A percentile compares a stretch with the other conserved stretches of the same genome.
Conservation (phyloP, 2,329 filamentous ascomycete species). For the Colletotrichum magnum region DNA sequence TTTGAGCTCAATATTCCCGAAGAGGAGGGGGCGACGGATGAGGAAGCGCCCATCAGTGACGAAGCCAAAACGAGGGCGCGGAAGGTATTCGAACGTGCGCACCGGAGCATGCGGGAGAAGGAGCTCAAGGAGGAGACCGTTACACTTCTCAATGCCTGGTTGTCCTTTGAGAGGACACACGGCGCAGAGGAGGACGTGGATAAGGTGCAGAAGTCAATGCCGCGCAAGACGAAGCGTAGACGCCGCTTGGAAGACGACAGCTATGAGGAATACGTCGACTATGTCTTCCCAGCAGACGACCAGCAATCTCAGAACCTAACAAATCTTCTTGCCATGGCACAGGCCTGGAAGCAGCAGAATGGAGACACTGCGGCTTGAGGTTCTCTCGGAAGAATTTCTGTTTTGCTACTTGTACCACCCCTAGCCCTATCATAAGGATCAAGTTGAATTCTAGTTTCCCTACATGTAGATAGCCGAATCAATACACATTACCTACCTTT, state of each 20-base stretch:
- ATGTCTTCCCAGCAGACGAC: slow-evolving; percentile 96
- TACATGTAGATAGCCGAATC: too few species aligned
- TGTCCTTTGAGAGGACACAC: slow-evolving; percentile 90
- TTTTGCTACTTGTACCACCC: neutral
- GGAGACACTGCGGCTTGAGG: slow-evolving; percentile 47
- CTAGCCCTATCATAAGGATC: too few species aligned
- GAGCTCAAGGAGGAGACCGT: slow-evolving; percentile 96
- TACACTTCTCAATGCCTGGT: slow-evolving; percentile 90
- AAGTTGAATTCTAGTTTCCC: too few species aligned
- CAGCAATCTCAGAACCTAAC: slow-evolving; percentile 86
- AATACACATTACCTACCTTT: too few species aligned
- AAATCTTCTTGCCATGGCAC: slow-evolving; percentile 86
- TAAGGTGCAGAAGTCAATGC: slow-evolving; percentile 93
- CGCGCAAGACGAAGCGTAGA: slow-evolving; percentile 90
- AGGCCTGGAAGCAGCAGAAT: slow-evolving; percentile 84
- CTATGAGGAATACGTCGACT: slow-evolving; percentile 98
- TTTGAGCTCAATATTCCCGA: slow-evolving; percentile 97
- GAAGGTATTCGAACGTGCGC: slow-evolving; percentile 86
- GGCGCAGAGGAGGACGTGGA: slow-evolving; percentile 82
- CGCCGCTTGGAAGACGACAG: slow-evolving; percentile 92
- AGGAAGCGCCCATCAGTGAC: slow-evolving; percentile 81
- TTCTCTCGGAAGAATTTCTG: neutral
- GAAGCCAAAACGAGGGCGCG: slow-evolving; percentile 87
- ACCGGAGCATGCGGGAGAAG: slow-evolving; percentile 89
- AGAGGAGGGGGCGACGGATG: slow-evolving; percentile 72